phyloP scores from a whole-genome alignment of 2,329 filamentous ascomycete genomes.

The Neofusicoccum sp. region DNA sequence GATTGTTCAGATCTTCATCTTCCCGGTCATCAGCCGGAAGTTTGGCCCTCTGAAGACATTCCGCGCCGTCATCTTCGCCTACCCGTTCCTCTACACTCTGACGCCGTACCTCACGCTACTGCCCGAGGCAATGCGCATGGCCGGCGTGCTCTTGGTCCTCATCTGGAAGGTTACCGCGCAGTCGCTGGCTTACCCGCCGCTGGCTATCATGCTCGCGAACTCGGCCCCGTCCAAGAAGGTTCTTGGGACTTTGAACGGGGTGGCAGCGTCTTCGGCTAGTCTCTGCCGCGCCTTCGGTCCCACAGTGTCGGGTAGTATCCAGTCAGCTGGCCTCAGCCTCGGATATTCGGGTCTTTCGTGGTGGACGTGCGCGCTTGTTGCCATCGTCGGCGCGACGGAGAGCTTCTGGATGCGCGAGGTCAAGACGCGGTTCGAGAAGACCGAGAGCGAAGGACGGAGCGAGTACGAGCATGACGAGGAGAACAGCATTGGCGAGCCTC shows the following conservation, averaged over 20 bases:
- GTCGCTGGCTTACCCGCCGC: conserved; percentile 86
- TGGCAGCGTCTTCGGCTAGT: conserved; percentile 87
- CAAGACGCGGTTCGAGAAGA: conserved; percentile 33
- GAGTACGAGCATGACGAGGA: conserved; percentile 33
- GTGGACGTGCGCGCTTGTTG: conserved; percentile 84
- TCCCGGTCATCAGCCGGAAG: conserved; percentile 71
- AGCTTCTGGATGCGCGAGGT: conserved; percentile 74
- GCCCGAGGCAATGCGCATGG: conserved; percentile 67
- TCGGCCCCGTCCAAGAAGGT: conserved; percentile 79
- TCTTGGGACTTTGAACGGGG: conserved; percentile 88
- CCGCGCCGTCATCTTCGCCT: conserved; percentile 74
- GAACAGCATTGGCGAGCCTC: conserved; percentile 26
- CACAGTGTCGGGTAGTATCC: conserved; percentile 80
- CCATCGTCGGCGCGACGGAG: conserved; percentile 70
- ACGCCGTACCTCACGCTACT: conserved; percentile 88
- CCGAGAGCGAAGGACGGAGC: conserved; percentile 17
- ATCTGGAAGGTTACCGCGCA: conserved; percentile 92
- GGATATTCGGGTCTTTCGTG: conserved; percentile 88
- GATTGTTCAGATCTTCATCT: conserved; percentile 78
- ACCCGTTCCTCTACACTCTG: conserved; percentile 82
- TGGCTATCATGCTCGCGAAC: conserved; percentile 85
- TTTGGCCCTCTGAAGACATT: conserved; percentile 81
- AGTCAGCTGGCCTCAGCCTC: conserved; percentile 72
- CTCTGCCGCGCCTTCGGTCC: conserved; percentile 85
- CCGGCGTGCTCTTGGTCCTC: conserved; percentile 73